Conservation (phyloP, 2,329 filamentous ascomycete genomes). For the Trichoderma sp. region DNA sequence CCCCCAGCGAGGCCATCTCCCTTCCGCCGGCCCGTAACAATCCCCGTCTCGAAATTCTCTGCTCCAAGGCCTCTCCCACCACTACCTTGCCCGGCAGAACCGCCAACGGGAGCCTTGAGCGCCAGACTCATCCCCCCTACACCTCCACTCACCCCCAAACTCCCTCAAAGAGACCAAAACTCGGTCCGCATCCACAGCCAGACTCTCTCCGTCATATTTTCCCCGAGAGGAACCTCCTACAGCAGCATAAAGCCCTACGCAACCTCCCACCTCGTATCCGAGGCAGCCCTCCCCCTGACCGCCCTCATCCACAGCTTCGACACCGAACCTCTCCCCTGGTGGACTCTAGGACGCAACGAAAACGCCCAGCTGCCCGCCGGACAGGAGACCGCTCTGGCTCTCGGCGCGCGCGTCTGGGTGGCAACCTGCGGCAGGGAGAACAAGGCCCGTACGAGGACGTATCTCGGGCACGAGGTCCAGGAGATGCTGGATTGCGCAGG, state of each 20-base stretch:
- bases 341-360: constrained; percentile 54
- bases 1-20: constrained; percentile 37
- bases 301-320: constrained; percentile 64
- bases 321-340: constrained; percentile 57
- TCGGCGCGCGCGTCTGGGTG: constrained; percentile 58
- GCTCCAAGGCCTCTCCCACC: constrained; percentile 15
- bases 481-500: constrained; percentile 27
- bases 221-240: constrained; percentile 60
- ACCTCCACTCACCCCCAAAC: constrained; percentile 35
- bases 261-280: constrained; percentile 52
- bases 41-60: background rate
- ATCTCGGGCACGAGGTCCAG: constrained; percentile 40
- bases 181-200: constrained; percentile 37
- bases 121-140: constrained; percentile 25
- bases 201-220: constrained; percentile 61
- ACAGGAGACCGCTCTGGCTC: constrained; percentile 50
- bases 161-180: constrained; percentile 27
- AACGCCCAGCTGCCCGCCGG: constrained; percentile 58
- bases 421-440: constrained; percentile 56
- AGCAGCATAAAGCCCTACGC: constrained; percentile 53
- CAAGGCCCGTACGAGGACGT: constrained; percentile 35
- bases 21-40: constrained; percentile 18
- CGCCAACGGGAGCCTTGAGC: background rate
- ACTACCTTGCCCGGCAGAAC: constrained; percentile 9
- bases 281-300: constrained; percentile 59